Percentiles rank a stretch among this genome's conserved stretches.
Conservation (phyloP, 129 eudicot species). For the Helianthus annuus region HanXRQr2.0-SUNRISE NC_035442.2:150828345-150828844, state of each 20-base stretch:
- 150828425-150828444: slow-evolving; percentile 37
- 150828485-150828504: slow-evolving; percentile 66
- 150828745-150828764: slow-evolving; percentile 67
- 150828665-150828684: slow-evolving; percentile 44
- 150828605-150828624: slow-evolving; percentile 44
- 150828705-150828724: slow-evolving; percentile 63
- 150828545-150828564: slow-evolving; percentile 49
- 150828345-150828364: slow-evolving; percentile 43
- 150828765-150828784: slow-evolving; percentile 57
- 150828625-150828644: slow-evolving; percentile 47
- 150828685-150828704: slow-evolving; percentile 63
- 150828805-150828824: slow-evolving; percentile 37
- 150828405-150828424: slow-evolving; percentile 56
- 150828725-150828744: slow-evolving; percentile 42
- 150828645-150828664: slow-evolving; percentile 49
- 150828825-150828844: slow-evolving; percentile 49
- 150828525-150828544: slow-evolving; percentile 45
- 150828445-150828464: slow-evolving; percentile 41
- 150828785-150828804: slow-evolving; percentile 50
- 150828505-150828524: slow-evolving; percentile 57
- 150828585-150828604: slow-evolving; percentile 30
- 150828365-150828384: slow-evolving; percentile 45
- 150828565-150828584: slow-evolving; percentile 60
- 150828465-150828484: slow-evolving; percentile 54
- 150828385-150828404: slow-evolving; percentile 39